A percentile compares a stretch with the other conserved stretches of the same genome.
phyloP scores from a whole-genome alignment of 805 yeast species.

The Cyberlindnera sargentensis region DNA sequence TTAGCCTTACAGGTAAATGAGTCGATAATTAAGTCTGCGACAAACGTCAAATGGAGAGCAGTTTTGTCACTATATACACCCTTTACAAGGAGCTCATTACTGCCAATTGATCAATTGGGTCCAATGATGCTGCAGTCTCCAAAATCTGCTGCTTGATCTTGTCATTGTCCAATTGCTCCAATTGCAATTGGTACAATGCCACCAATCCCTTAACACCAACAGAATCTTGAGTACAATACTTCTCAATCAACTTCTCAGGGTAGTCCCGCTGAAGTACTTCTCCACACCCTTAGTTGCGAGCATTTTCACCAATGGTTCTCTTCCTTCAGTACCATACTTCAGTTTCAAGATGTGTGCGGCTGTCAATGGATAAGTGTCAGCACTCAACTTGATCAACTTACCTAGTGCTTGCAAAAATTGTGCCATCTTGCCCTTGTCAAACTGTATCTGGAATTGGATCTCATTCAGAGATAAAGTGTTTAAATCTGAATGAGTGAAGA shows the following conservation, averaged over 20 bases:
- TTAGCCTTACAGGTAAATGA: no score
- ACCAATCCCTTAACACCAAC: constrained; percentile 13
- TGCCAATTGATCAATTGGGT: constrained; percentile 16
- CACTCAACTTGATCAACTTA: constrained; percentile 17
- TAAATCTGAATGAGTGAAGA: constrained; percentile 37
- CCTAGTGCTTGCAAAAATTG: constrained; percentile 15
- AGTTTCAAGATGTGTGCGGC: constrained; percentile 17
- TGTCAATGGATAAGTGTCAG: constrained; percentile 12
- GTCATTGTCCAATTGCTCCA: constrained; percentile 14
- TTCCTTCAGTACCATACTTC: constrained; percentile 14
- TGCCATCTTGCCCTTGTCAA: constrained; percentile 20
- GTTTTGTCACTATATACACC: no score
- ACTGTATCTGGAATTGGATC: constrained; percentile 19
- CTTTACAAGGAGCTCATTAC: constrained; percentile 9
- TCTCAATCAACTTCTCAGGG: constrained; percentile 8
- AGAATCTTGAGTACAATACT: constrained; percentile 7
- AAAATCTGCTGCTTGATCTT: constrained; percentile 10
- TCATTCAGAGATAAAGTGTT: constrained; percentile 28
- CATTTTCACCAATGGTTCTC: constrained; percentile 17
- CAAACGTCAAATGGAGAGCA: no score
- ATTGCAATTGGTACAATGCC: constrained; percentile 11
- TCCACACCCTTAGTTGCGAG: constrained; percentile 20
- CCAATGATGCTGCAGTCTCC: constrained; percentile 7
- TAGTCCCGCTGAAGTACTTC: constrained; percentile 16
- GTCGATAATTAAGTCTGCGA: no score